Base-by-base conservation (phyloP, 2,329 filamentous ascomycete species). In the Clonostachys chloroleuca region DNA sequence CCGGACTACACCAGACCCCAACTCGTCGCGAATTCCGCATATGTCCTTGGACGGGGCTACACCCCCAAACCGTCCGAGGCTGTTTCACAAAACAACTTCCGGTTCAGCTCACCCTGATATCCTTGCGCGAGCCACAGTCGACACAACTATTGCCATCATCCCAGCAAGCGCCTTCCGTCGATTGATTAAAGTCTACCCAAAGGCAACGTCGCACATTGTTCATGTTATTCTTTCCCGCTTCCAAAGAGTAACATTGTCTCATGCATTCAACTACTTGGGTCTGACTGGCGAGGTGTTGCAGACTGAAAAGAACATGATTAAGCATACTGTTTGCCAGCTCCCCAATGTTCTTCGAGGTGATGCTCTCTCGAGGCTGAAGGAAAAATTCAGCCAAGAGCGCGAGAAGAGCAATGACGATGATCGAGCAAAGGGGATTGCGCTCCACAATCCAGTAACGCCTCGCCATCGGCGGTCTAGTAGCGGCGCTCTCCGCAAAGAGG, bases 111-210 rank as follows among this genome's bases (percentile, higher is more conserved):
- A 99, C 66, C 94, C 94, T 12, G 94, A 99, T 60, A 94, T 99
- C 52, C 90, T 99, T 53, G 94, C 92, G n/a, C 81, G 94, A 54
- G 94, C 94, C 6, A 95, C 91, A 14, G 87, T 95, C 20, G 95
- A 99, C 62, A 99, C 94, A 0, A 99, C 95, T 0, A 96, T 99
- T 66, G 94, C 94, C 6, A 95, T 99, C 53, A 99, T 99, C 48
- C 95, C 95, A 2, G 94, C 94, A 1, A 96, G 91, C 61, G 95
- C 94, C 5, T 99, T 99, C 58, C 84, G 91, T 46, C 84, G 95
- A 9, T 74, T 99, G 45, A 99, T 95, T 44, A 84, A 89, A 59
- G 86, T 96, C 20, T 99, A 97, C 57, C 94, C 94, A 10, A 95
- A 95, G 69, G 92, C 95, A 10, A 96, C 94, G 3, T 87, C 94